A percentile compares a stretch with the other conserved stretches of the same genome.
Evolutionary conservation across 2,329 filamentous ascomycete genomes (phyloP).

Genomic region (Fonsecaea monophora): DNA sequence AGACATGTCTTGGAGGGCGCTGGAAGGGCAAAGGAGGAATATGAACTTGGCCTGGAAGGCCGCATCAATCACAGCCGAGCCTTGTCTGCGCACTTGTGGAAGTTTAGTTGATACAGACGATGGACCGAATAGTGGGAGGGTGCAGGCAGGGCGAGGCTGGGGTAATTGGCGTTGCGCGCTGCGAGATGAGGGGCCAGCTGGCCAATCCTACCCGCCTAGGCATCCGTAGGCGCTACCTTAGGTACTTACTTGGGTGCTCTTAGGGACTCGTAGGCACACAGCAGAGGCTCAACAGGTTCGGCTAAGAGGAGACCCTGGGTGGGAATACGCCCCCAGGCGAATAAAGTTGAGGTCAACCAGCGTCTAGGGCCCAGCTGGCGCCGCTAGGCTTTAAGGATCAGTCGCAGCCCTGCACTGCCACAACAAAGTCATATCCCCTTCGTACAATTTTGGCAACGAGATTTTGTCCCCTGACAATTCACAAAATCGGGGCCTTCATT

Average conservation of each 20-base stretch:
- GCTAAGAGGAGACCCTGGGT: background rate
- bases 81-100: background rate
- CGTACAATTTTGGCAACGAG: background rate
- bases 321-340: background rate
- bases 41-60: constrained; percentile 9
- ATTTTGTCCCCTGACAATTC: background rate
- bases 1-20: constrained; percentile 27
- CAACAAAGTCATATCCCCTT: background rate
- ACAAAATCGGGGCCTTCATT: background rate
- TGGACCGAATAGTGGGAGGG: background rate
- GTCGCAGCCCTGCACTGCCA: constrained; percentile 3
- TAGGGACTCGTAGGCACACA: too few species aligned
- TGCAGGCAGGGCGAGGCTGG: constrained; percentile 20
- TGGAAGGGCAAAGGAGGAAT: constrained; percentile 1
- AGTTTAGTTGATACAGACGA: background rate
- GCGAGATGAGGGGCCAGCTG: background rate
- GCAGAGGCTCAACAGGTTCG: background rate
- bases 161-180: background rate
- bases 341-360: background rate
- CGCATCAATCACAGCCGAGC: constrained; percentile 10
- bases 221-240: background rate
- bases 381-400: background rate
- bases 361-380: background rate
- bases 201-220: constrained; percentile 1
- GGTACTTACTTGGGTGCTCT: too few species aligned